These are phyloP conservation scores for Cryptomeria japonica DNA, from an alignment of 75 land plant genomes.

Conservation along the genomic window DNA sequence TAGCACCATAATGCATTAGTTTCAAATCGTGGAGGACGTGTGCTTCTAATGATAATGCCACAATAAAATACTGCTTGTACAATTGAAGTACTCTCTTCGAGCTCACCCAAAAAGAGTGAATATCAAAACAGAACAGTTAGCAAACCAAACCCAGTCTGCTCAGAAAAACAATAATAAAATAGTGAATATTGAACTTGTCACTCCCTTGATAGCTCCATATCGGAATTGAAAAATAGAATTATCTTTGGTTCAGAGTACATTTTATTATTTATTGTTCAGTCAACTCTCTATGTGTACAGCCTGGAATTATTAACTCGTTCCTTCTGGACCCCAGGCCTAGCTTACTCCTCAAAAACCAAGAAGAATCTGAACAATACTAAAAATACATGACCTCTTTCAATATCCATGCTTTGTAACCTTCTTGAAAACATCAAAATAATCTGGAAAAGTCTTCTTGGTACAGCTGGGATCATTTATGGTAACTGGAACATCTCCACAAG, in stretches of 20 bases:
- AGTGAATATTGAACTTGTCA: neutral
- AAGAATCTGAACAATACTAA: neutral
- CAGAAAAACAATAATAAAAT: neutral
- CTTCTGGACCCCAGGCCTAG: neutral
- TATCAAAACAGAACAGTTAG: neutral
- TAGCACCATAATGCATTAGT: neutral
- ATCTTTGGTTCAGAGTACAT: neutral
- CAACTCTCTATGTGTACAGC: neutral
- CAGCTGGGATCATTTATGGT: slow-evolving; percentile 94
- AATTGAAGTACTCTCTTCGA: no score
- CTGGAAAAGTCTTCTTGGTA: slow-evolving; percentile 94
- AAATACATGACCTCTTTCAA: neutral
- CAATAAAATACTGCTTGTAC: neutral
- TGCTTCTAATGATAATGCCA: neutral
- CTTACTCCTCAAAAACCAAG: neutral
- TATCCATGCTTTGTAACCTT: slow-evolving; percentile 39
- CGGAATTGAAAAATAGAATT: neutral
- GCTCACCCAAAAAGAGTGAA: neutral
- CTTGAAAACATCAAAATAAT: slow-evolving; percentile 82
- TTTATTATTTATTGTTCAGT: neutral
- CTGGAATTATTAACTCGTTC: slow-evolving; percentile 6
- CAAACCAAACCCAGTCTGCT: slow-evolving; percentile 42
- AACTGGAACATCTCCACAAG: slow-evolving; percentile 84
- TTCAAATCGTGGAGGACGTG: neutral
- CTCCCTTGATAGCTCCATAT: neutral